Evolutionary conservation across 2,329 filamentous ascomycete genomes (phyloP).

Genomic region (Beauveria medogensis): DNA sequence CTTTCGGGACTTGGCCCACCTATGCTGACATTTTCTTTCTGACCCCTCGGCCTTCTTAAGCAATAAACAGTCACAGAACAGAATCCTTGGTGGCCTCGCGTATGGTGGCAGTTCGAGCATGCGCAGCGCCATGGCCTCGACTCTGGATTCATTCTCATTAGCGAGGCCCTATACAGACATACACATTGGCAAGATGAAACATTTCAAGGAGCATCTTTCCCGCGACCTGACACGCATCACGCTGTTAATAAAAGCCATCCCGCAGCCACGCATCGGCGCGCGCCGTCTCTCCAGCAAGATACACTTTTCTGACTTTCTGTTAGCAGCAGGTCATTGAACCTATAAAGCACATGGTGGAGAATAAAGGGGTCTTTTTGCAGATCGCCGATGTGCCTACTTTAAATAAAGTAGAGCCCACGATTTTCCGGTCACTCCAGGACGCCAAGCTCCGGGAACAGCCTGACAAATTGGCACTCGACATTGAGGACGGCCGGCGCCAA

Average conservation of each 20-base stretch:
- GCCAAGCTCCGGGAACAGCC: slow-evolving; percentile 25
- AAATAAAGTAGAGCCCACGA: slow-evolving; percentile 23
- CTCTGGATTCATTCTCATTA: background rate
- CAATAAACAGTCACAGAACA: background rate
- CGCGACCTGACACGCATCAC: slow-evolving; percentile 19
- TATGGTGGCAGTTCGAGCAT: background rate
- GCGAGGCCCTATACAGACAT: background rate
- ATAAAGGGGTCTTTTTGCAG: slow-evolving; percentile 23
- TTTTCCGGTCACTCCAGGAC: slow-evolving; percentile 24
- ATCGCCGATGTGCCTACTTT: slow-evolving; percentile 27
- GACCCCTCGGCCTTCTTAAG: slow-evolving; percentile 17
- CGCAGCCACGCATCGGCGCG: slow-evolving; percentile 10
- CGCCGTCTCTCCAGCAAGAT: slow-evolving; percentile 18
- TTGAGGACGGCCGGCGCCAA: slow-evolving; percentile 21
- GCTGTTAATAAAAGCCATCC: slow-evolving; percentile 17
- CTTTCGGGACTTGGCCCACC: background rate
- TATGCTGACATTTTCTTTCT: background rate
- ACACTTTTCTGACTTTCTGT: slow-evolving; percentile 22
- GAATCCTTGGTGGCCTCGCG: background rate
- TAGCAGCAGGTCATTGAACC: slow-evolving; percentile 25
- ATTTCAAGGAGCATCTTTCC: slow-evolving; percentile 17
- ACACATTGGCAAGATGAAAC: slow-evolving; percentile 13
- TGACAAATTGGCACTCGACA: slow-evolving; percentile 20
- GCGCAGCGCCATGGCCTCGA: background rate
- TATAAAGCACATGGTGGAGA: slow-evolving; percentile 27